A percentile compares a stretch with the other conserved stretches of the same genome.
phyloP scores from a whole-genome alignment of 805 yeast genomes.

The Wickerhamiella kurtzmanii region DNA sequence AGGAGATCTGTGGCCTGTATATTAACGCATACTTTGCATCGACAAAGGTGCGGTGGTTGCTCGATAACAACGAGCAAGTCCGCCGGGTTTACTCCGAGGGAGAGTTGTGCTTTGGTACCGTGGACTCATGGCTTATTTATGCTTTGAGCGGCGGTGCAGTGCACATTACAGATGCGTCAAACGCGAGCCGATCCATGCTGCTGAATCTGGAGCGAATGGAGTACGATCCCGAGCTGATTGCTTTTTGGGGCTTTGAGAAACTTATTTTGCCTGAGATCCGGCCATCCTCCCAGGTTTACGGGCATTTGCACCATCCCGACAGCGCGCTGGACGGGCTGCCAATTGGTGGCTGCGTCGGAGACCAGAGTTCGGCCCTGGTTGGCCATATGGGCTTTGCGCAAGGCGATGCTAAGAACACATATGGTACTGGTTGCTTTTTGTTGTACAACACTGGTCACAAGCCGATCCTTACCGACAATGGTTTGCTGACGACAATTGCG shows the following conservation, averaged over 20 bases:
- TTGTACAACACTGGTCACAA: constrained; percentile 72
- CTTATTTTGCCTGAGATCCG: constrained; percentile 64
- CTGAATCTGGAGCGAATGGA: constrained; percentile 66
- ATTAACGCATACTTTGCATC: constrained; percentile 86
- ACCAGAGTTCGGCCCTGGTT: constrained; percentile 84
- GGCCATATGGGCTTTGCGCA: constrained; percentile 77
- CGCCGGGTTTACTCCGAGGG: constrained; percentile 58
- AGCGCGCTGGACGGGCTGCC: constrained; percentile 48
- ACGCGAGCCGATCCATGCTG: constrained; percentile 83
- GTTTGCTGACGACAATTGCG: constrained; percentile 80
- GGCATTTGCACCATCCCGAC: constrained; percentile 51
- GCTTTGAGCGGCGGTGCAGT: constrained; percentile 54
- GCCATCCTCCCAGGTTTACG: constrained; percentile 67
- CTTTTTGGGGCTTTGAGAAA: constrained; percentile 69
- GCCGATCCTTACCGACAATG: constrained; percentile 60
- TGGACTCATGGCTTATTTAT: constrained; percentile 87
- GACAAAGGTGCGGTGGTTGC: constrained; percentile 76
- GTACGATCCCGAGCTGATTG: constrained; percentile 63
- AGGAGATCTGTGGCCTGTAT: constrained; percentile 68
- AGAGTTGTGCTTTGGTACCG: constrained; percentile 81
- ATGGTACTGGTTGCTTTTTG: constrained; percentile 91
- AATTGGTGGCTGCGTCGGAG: constrained; percentile 83
- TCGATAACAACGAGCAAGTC: constrained; percentile 62
- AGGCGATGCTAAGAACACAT: constrained; percentile 89
- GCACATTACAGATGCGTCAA: constrained; percentile 75